Percentiles rank a stretch among this genome's conserved stretches.
Evolutionary conservation across 2,329 filamentous ascomycete species (phyloP).

Genomic region (Fusarium camptoceras): DNA sequence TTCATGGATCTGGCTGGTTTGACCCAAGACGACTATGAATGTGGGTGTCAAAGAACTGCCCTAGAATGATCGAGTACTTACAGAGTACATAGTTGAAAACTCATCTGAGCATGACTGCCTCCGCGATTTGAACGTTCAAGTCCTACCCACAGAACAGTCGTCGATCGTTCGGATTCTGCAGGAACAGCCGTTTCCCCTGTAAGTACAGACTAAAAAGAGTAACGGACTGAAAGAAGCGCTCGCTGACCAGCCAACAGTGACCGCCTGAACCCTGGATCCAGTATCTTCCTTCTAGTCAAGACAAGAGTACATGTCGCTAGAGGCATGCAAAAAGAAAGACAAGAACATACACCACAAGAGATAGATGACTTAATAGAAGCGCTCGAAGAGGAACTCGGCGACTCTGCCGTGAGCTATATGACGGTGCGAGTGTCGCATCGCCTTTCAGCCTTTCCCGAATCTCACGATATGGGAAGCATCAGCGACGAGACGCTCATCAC

Average conservation of each 20-base stretch:
- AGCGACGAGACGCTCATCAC: constrained; percentile 54
- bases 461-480: constrained; percentile 36
- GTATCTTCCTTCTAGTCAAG: constrained; percentile 62
- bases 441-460: constrained; percentile 66
- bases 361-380: constrained; percentile 70
- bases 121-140: constrained; percentile 60
- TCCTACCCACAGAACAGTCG: constrained; percentile 57
- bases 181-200: constrained; percentile 58
- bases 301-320: constrained; percentile 51
- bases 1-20: constrained; percentile 7
- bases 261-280: constrained; percentile 57
- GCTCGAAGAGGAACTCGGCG: constrained; percentile 67
- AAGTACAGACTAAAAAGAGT: constrained; percentile 29
- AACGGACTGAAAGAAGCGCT: neutral
- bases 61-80: constrained; percentile 15
- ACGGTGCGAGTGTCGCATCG: constrained; percentile 64
- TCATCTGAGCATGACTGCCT: constrained; percentile 60
- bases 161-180: constrained; percentile 61
- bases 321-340: constrained; percentile 11
- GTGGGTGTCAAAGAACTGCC: constrained; percentile 27
- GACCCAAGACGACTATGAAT: constrained; percentile 32
- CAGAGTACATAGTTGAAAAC: constrained; percentile 43
- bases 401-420: constrained; percentile 61
- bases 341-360: constrained; percentile 51
- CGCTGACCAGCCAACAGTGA: constrained; percentile 50